Conservation (phyloP, 73 alveolate species). For the Symbiodinium pilosum region DNA sequence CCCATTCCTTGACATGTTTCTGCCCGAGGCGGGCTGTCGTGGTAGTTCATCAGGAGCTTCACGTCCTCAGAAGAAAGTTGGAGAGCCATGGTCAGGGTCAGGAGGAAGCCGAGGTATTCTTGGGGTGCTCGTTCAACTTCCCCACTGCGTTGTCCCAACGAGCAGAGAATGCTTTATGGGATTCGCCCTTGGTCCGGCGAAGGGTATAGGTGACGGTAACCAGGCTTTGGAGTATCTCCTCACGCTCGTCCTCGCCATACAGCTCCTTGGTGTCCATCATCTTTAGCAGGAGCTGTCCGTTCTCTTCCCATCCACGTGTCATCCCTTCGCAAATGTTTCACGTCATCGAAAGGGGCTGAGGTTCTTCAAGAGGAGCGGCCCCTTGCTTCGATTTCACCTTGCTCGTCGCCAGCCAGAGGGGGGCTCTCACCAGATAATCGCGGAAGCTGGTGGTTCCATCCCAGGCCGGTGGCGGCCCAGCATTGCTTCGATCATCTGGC, state of each 20-base stretch:
- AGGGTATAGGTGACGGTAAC: not conserved
- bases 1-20: slow-evolving; percentile 16
- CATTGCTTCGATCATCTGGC: not conserved
- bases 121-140: not conserved
- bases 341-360: not conserved
- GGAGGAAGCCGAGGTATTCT: not conserved
- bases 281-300: not conserved
- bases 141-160: not conserved
- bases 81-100: not conserved
- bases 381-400: not conserved
- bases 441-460: not conserved
- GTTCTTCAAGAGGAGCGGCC: not conserved
- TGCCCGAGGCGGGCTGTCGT: not conserved
- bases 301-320: not conserved
- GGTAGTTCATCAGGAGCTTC: slow-evolving; percentile 22
- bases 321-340: slow-evolving; percentile 2
- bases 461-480: not conserved
- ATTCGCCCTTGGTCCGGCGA: not conserved
- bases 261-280: not conserved
- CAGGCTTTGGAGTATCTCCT: not conserved
- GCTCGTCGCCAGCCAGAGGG: not conserved
- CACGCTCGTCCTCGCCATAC: slow-evolving; percentile 22
- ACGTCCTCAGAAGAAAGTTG: not conserved
- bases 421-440: slow-evolving; percentile 11
- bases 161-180: not conserved